These are phyloP conservation scores for Exophiala sp. DNA, from an alignment of 2,329 filamentous ascomycete genomes.

Conservation along the genomic window DNA sequence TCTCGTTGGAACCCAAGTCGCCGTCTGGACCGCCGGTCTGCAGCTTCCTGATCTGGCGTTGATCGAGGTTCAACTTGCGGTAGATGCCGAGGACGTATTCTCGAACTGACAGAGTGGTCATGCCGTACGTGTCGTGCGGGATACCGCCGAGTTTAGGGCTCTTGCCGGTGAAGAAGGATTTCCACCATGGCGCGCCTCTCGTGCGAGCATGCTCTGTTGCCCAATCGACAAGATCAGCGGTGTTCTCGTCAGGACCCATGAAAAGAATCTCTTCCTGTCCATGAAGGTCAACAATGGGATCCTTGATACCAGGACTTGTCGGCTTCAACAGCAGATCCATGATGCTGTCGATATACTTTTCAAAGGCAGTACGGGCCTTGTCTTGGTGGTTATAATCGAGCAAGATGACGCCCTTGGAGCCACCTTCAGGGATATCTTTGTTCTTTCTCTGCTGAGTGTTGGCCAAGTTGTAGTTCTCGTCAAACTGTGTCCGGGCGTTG, in stretches of 20 bases:
- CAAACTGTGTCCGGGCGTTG: slow-evolving; percentile 93
- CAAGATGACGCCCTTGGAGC: slow-evolving; percentile 95
- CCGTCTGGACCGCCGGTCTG: slow-evolving; percentile 97
- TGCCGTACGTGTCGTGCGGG: slow-evolving; percentile 91
- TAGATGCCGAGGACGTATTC: slow-evolving; percentile 97
- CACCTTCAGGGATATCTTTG: slow-evolving; percentile 98
- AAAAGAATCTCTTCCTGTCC: slow-evolving; percentile 96
- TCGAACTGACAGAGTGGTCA: slow-evolving; percentile 95
- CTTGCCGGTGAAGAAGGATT: slow-evolving; percentile 99
- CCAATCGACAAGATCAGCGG: slow-evolving; percentile 94
- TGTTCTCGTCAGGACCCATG: slow-evolving; percentile 99
- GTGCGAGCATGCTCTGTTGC: slow-evolving; percentile 89
- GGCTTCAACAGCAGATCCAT: slow-evolving; percentile 89
- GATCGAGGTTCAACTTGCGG: slow-evolving; percentile 88
- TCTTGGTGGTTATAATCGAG: slow-evolving; percentile 93
- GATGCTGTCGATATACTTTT: slow-evolving; percentile 99
- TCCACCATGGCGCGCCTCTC: slow-evolving; percentile 96
- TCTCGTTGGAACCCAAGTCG: slow-evolving; percentile 96
- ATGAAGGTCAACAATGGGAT: slow-evolving; percentile 93
- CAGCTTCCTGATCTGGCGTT: slow-evolving; percentile 81
- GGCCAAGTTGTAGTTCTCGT: slow-evolving; percentile 97
- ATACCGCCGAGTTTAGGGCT: slow-evolving; percentile 94
- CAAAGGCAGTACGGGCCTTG: slow-evolving; percentile 85
- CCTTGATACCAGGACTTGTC: slow-evolving; percentile 93
- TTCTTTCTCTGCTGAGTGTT: slow-evolving; percentile 99